Evolutionary conservation across 2,329 filamentous ascomycete species (phyloP).

Genomic region (Penicillium brevicompactum): DNA sequence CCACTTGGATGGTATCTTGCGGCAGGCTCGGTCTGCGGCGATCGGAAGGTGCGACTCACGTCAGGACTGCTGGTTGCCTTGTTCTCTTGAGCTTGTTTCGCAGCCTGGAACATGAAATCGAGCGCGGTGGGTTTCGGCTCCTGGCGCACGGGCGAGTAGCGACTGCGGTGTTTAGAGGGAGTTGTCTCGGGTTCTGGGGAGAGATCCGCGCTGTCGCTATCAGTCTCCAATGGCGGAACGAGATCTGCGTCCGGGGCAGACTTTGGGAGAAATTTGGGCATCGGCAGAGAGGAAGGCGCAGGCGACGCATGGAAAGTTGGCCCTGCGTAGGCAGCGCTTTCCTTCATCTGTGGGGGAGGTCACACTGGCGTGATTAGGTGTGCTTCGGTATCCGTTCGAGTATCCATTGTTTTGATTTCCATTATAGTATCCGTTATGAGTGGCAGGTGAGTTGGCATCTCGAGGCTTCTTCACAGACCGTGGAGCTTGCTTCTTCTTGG

Average conservation of each 20-base stretch:
- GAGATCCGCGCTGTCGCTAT: constrained; percentile 41
- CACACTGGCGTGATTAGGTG: constrained; percentile 37
- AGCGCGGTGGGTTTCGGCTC: constrained; percentile 70
- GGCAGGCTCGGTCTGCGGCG: constrained; percentile 48
- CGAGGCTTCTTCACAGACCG: constrained; percentile 40
- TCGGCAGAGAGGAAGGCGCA: constrained; percentile 83
- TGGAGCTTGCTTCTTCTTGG: constrained; percentile 38
- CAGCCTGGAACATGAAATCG: constrained; percentile 87
- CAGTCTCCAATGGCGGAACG: constrained; percentile 38
- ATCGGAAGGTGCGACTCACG: constrained; percentile 49
- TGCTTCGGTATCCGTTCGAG: constrained; percentile 21
- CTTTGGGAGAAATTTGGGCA: constrained; percentile 84
- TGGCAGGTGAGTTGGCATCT: constrained; percentile 27
- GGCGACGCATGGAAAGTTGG: constrained; percentile 95
- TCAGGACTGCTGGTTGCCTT: constrained; percentile 53
- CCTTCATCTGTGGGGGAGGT: constrained; percentile 48
- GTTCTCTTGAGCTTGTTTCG: constrained; percentile 65
- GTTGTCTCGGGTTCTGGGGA: constrained; percentile 40
- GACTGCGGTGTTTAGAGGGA: constrained; percentile 48
- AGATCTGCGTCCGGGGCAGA: constrained; percentile 66
- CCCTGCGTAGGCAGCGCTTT: constrained; percentile 69
- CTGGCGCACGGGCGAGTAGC: constrained; percentile 37
- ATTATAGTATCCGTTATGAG: constrained; percentile 25
- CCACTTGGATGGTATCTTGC: constrained; percentile 51
- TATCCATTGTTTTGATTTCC: constrained; percentile 23